Evolutionary conservation across 2,329 filamentous ascomycete genomes (phyloP).

Genomic region (Fusarium kyushuense): DNA sequence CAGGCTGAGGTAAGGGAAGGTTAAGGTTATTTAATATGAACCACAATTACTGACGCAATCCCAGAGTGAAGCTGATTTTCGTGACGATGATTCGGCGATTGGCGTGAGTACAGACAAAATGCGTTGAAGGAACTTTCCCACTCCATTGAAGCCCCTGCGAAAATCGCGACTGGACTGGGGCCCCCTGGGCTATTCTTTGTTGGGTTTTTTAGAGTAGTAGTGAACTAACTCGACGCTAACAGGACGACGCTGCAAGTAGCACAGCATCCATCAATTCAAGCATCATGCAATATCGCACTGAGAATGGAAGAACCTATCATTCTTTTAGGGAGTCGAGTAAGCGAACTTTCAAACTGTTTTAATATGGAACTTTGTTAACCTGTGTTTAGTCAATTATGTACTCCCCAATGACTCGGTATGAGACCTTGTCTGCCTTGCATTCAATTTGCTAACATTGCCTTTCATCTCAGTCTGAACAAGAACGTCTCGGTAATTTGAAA

Average conservation of each 20-base stretch:
- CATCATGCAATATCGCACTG: conserved; percentile 53
- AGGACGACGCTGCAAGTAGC: conserved; percentile 48
- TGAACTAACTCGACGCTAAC: conserved; percentile 4
- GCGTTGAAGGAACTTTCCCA: not conserved
- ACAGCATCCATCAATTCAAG: conserved; percentile 53
- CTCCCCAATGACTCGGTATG: conserved; percentile 50
- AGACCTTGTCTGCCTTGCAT: not conserved
- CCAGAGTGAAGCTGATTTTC: conserved; percentile 16
- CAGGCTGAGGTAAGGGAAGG: conserved; percentile 35
- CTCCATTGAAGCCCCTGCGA: not conserved
- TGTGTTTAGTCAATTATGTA: conserved; percentile 42
- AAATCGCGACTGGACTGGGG: not conserved
- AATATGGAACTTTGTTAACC: not conserved
- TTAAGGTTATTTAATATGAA: too few species aligned
- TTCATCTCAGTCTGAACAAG: conserved; percentile 47
- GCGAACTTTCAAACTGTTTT: too few species aligned
- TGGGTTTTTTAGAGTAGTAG: not conserved
- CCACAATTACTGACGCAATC: not conserved
- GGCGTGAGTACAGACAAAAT: conserved; percentile 26
- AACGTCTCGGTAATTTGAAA: conserved; percentile 46
- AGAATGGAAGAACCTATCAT: conserved; percentile 56
- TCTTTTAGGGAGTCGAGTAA: conserved; percentile 50
- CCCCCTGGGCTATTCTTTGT: not conserved
- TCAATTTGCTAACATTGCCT: conserved; percentile 22
- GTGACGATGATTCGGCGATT: conserved; percentile 43